phyloP scores from a whole-genome alignment of 257 asterid species.

The Salvia splendens region DNA sequence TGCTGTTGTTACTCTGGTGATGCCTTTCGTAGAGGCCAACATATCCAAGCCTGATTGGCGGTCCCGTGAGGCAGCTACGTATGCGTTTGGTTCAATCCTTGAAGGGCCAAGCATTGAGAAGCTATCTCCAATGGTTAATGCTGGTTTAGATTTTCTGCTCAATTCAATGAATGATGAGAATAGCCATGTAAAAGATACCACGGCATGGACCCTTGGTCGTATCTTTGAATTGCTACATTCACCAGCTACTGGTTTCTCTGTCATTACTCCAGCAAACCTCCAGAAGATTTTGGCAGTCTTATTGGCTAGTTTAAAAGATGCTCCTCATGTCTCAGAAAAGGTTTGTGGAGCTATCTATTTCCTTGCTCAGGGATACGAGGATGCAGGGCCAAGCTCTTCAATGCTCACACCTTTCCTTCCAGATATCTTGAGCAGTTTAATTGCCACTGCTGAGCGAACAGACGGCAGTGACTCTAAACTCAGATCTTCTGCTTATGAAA shows the following conservation, averaged over 20 bases:
- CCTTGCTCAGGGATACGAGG: slow-evolving; percentile 86
- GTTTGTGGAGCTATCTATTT: slow-evolving; percentile 82
- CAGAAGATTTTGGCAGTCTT: slow-evolving; percentile 58
- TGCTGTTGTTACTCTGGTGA: slow-evolving; percentile 68
- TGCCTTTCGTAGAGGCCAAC: slow-evolving; percentile 75
- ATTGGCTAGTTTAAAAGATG: slow-evolving; percentile 63
- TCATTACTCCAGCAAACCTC: slow-evolving; percentile 63
- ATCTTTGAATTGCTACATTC: slow-evolving; percentile 76
- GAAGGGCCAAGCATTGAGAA: slow-evolving; percentile 83
- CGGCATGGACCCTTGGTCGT: slow-evolving; percentile 96
- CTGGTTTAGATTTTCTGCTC: slow-evolving; percentile 75
- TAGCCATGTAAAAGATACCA: slow-evolving; percentile 76
- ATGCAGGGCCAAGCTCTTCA: slow-evolving; percentile 66
- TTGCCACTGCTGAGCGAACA: slow-evolving; percentile 65
- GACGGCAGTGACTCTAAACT: slow-evolving; percentile 71
- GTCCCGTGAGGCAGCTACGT: slow-evolving; percentile 81
- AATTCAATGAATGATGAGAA: slow-evolving; percentile 69
- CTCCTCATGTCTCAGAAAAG: slow-evolving; percentile 81
- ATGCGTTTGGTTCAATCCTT: slow-evolving; percentile 87
- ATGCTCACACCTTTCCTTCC: slow-evolving; percentile 70
- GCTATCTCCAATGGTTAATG: slow-evolving; percentile 79
- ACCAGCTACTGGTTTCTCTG: slow-evolving; percentile 67
- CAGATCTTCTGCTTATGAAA: slow-evolving; percentile 70
- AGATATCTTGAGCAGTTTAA: slow-evolving; percentile 56
- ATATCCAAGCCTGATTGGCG: slow-evolving; percentile 76